Base-by-base conservation (phyloP, 805 yeast genomes). In the Lipomyces yamanashiensis region DNA sequence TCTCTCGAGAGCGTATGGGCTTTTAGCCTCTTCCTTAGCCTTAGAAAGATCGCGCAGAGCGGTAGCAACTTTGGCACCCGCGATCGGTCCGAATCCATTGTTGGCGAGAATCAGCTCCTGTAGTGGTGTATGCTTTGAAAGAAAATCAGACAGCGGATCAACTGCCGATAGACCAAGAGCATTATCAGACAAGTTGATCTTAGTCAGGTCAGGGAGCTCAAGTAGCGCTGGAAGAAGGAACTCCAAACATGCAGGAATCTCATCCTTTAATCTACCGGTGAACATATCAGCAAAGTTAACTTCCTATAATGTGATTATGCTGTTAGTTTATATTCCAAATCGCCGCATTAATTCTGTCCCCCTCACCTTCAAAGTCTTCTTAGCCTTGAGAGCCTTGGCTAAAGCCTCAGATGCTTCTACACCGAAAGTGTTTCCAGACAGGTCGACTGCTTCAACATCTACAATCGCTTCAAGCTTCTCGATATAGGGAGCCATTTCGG, bases 41-140 rank as follows among this genome's bases (percentile, higher is more conserved):
- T 75, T 76, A 21, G 95, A 85, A 68, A 93, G 82, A 70, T 83
- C 82, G 78, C 81, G 90, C 53, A 95, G 83, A 3, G 97, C 90
- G 71, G 86, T 85, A 64, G 98, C 99, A 66, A 95, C 89, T 75
- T 96, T 85, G 62, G 93, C 88, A 71, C 99, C 99, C 0, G 98
- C 96, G 75, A 89, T 89, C 33, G 99, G 99, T 41, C 99, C 99
- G 86, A 95, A 88, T 61, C 99, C 99, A 76, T 95, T 95, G 78
- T 95, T 95, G 53, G 97, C 88, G 67, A 95, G 81, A 69, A 90
- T 87, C 75, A 95, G 83, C 74, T 95, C 97, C 76, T 90, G 88
- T 61, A 95, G 78, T 33, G 96, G 86, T 17, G 85, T 82, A 41
- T 93, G 96, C 71, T 87, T 81, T 12, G 89, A 79, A 63, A 95